phyloP scores from a whole-genome alignment of 495 filamentous ascomycete genomes.

The Cercophora newfieldiana region DNA sequence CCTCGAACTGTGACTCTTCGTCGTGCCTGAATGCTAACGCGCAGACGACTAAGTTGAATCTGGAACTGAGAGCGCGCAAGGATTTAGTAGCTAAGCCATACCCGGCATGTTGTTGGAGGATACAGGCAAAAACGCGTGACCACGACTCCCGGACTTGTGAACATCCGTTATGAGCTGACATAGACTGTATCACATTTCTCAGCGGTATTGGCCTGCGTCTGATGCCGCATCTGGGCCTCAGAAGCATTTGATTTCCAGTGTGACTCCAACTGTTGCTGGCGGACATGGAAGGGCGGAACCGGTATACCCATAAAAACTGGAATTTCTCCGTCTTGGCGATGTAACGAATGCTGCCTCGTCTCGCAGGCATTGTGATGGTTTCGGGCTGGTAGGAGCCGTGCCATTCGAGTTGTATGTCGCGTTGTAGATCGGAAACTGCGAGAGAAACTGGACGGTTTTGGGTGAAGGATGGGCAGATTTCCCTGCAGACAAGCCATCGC shows the following conservation, averaged over 20 bases:
- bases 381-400: slow-evolving; percentile 4
- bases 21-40: background rate
- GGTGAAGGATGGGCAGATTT: background rate
- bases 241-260: background rate
- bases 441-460: background rate
- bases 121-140: background rate
- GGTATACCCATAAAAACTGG: background rate
- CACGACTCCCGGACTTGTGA: no score
- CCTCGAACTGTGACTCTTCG: background rate
- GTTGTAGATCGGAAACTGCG: background rate
- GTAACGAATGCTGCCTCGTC: no score
- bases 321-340: no score
- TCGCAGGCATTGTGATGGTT: slow-evolving; percentile 5
- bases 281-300: background rate
- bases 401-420: no score
- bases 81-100: background rate
- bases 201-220: no score
- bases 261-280: background rate
- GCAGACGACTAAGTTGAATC: background rate
- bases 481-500: background rate
- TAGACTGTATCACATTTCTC: no score
- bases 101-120: background rate
- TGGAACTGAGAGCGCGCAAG: background rate
- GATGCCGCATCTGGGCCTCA: no score
- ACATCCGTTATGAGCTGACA: no score